Evolutionary conservation across 108 stramenopile species (phyloP).

Genomic region (Schizochytrium sp.): DNA sequence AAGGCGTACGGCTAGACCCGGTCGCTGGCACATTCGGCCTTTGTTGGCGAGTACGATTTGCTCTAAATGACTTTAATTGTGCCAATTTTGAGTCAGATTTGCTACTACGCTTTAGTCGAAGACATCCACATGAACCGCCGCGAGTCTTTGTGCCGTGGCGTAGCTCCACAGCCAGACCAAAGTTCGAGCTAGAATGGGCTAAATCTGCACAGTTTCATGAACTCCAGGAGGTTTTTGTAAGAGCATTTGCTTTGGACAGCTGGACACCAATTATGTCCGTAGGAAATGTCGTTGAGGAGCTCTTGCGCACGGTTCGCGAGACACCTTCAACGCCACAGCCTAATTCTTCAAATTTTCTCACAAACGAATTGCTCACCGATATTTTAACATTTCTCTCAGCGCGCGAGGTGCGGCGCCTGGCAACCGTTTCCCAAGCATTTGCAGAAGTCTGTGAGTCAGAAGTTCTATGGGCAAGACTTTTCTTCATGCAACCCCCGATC

Average conservation of each 20-base stretch:
- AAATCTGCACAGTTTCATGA: neutral
- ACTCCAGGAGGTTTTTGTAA: constrained; percentile 9
- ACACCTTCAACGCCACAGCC: neutral
- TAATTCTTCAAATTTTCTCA: neutral
- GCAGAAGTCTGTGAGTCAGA: constrained; percentile 10
- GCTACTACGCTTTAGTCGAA: neutral
- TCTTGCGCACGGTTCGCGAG: neutral
- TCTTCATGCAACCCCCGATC: constrained; percentile 3
- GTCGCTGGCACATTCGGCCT: constrained; percentile 17
- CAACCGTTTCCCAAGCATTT: constrained; percentile 1
- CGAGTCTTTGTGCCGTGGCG: constrained; percentile 35
- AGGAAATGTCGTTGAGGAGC: neutral
- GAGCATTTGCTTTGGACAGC: constrained; percentile 9
- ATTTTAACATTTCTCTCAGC: neutral
- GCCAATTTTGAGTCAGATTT: neutral
- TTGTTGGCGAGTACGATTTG: constrained; percentile 3
- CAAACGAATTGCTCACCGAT: neutral
- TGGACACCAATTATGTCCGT: constrained; percentile 8
- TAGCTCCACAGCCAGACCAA: neutral
- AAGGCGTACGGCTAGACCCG: neutral
- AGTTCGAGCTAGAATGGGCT: constrained; percentile 21
- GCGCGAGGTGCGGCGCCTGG: neutral
- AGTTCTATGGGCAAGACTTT: neutral
- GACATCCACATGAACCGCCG: constrained; percentile 19
- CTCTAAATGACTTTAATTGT: neutral